Evolutionary conservation across 306 rosid genomes (phyloP), one percentile per base, ranked within the genome.

Genomic region (Glycine soja): DNA sequence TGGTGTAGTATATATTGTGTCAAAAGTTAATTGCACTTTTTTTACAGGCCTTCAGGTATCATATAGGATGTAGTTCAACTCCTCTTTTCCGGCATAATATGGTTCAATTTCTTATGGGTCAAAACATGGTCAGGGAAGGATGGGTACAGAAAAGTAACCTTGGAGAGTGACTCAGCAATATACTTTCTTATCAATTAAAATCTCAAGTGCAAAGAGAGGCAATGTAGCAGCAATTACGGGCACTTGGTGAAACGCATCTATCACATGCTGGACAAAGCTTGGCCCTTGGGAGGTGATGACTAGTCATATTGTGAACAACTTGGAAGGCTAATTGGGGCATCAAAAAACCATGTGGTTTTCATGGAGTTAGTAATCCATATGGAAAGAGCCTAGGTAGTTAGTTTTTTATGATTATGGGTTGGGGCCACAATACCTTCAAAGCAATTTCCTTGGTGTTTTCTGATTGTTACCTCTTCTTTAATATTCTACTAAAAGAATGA

Each of bases 21-120:
- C 13, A 61, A 61, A 61, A 61, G 67, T 24, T 61, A 36, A 61
- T 2, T 59, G 67, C 67, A 61, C 65, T 59, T 30, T 61, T 42
- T 11, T 61, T 61, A 61, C 42, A 57, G 8, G 0, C 12, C 2
- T 57, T 57, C 13, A 61, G 42, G 67, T 30, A 61, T 61, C 42
- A 61, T 61, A 10, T 61, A 61, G 67, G 67, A 59, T 57, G 34
- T 18, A 2, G 36, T 19, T 19, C 30, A 36, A 4, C 3, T 3
- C 64, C 64, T 19, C 6, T 58, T 58, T 58, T 11, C 8, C 11
- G 16, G 4, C 62, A 19, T 6, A 61, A 10, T 8, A 24, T 61
- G 67, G 67, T 30, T 61, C 1, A 59, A 19, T 24, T 24, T 19
- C 66, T 61, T 5, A 61, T 24, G 67, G 66, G 66, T 59, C 66